Evolutionary conservation across 208 protist species (phyloP), one percentile per base, ranked within the genome.

Genomic region (Acanthamoeba triangularis): DNA sequence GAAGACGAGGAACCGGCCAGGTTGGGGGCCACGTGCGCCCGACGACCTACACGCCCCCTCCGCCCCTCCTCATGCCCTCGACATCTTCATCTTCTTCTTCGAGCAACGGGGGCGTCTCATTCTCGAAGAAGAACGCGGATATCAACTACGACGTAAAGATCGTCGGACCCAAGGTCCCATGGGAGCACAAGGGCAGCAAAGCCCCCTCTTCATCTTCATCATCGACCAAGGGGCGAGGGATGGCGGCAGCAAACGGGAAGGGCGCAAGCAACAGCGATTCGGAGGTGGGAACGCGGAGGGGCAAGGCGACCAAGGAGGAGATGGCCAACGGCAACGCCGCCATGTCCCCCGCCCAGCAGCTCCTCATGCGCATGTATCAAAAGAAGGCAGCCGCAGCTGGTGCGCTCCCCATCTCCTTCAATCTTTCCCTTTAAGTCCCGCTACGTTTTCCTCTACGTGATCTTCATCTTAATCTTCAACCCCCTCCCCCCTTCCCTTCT

Each of bases 311-410:
- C 16, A 25, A 35, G 69, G 69, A 47, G 30, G 33, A 18, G 69
- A 80, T 30, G 69, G 69, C 18, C 69, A 80, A 80, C 25, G 18
- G n/a, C 65, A n/a, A 37, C 65, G 65, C 33, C 25, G 33, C 25
- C 69, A 80, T 80, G 69, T 80, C 69, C 33, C 69, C 69, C 37
- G 69, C 69, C 35, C 69, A 80, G n/a, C 69, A 80, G 69, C 69
- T 80, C 11, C 69, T 80, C 69, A 80, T 80, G 69, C 69, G 69
- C 35, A 80, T 80, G 69, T 80, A 80, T 47, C 69, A 80, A 47
- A 80, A 80, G 69, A 80, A 80, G 69, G 69, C 69, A 20, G 69
- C 41, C 41, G 41, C 69, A 47, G 69, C 69, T 13, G 69, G 69
- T 80, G 49, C 8, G 69, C n/a, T 35, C 18, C 52, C 52, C 10